These are phyloP conservation scores for Solanum chmielewskii DNA, from an alignment of 257 asterid species.

Conservation along the genomic window DNA sequence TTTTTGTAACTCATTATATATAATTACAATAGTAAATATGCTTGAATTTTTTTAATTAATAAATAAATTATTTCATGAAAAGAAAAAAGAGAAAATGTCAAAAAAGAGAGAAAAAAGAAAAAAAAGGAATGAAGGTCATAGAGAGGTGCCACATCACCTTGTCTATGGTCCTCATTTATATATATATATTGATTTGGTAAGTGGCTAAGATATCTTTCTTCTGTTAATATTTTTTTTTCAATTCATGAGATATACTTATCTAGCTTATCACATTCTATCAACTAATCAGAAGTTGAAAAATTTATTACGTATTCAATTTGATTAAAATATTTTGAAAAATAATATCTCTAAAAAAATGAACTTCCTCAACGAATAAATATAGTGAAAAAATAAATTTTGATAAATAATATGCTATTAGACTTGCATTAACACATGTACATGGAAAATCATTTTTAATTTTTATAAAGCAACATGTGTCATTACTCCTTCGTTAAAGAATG, in stretches of 20 bases:
- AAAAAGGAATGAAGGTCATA: too few relatives aligned
- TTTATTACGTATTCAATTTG: not conserved
- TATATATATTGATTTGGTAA: too few relatives aligned
- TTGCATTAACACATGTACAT: not conserved
- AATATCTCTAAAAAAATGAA: not conserved
- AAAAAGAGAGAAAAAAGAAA: too few relatives aligned
- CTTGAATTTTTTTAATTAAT: too few relatives aligned
- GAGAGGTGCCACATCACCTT: too few relatives aligned
- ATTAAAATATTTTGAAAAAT: not conserved
- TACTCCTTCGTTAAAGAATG: not conserved
- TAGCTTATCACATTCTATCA: not conserved
- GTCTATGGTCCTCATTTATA: too few relatives aligned
- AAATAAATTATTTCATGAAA: too few relatives aligned
- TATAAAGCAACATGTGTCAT: not conserved
- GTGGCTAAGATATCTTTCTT: not conserved
- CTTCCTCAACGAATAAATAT: accelerated
- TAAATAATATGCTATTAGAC: not conserved
- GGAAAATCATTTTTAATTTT: not conserved
- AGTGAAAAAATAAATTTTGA: not conserved
- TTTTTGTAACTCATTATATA: too few relatives aligned
- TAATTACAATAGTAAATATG: too few relatives aligned
- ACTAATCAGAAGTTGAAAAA: too few relatives aligned
- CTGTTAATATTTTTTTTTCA: too few relatives aligned
- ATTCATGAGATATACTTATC: not conserved
- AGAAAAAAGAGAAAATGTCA: too few relatives aligned